Base-by-base conservation (phyloP, 2,329 filamentous ascomycete genomes). In the Exophiala aquamarina region DNA sequence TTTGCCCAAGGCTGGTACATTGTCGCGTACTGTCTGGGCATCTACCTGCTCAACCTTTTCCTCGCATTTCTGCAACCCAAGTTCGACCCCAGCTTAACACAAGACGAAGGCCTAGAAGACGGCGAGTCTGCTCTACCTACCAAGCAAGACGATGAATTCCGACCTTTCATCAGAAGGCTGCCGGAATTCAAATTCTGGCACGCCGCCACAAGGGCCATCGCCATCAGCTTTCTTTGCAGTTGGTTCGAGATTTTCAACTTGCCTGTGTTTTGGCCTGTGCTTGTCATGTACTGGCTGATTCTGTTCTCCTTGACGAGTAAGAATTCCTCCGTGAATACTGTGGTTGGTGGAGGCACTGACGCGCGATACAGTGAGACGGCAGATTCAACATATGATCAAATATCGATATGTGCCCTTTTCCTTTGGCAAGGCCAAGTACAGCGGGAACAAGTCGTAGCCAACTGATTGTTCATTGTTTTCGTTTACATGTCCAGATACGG, bases 131-230 rank as follows among this genome's bases (percentile, higher is more conserved):
- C 62, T 49, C 82, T 98, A 34, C 93, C 93, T 18, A 97, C 90
- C 48, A 96, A 95, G 75, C 84, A 89, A 61, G 92, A 97, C 65
- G 91, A 98, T 65, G 93, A 98, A 74, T 98, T 98, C 77, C 84
- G 90, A 56, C 93, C 93, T 3, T 98, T 98, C 66, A 96, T 98
- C 67, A 83, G 93, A 64, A 82, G 93, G 51, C 82, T 98, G 18
- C 93, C 93, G 46, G 93, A 98, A 73, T 98, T 98, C 81, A 98
- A 98, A 80, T 98, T 98, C 78, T 98, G 93, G 93, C 89, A 96
- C 74, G 87, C 88, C 63, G 90, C 92, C 44, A 97, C 92, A 47
- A 83, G 90, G 64, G 92, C 92, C 45, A 81, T 97, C 61, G 66
- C 76, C 57, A 88, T 97, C 63, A 83, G 80, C 29, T 95, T 97